These are phyloP conservation scores for Tolypocladium amazonense DNA, from an alignment of 2,329 filamentous ascomycete genomes.

Conservation along the genomic window DNA sequence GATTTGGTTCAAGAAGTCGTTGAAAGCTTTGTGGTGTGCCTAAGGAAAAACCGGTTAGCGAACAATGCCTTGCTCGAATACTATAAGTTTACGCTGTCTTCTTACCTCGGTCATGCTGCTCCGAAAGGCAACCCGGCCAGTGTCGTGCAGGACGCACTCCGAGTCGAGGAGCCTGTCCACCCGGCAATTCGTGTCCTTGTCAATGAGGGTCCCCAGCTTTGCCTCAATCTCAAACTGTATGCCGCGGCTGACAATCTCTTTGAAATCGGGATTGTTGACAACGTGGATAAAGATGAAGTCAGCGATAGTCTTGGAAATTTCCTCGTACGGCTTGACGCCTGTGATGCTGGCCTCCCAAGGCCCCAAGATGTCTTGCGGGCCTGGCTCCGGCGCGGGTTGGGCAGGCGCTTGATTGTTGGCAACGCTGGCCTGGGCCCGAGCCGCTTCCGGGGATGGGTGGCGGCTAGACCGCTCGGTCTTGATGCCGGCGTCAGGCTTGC, in stretches of 20 bases:
- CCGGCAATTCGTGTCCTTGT: conserved; percentile 60
- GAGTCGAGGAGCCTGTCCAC: conserved; percentile 56
- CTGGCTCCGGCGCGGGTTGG: conserved; percentile 15
- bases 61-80: too few relatives aligned
- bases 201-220: conserved; percentile 75
- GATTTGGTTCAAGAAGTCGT: conserved; percentile 69
- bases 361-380: conserved; percentile 30
- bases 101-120: conserved; percentile 85
- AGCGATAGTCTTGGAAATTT: conserved; percentile 64
- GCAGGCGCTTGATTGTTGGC: conserved; percentile 7
- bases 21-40: conserved; percentile 73
- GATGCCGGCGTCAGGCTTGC: conserved; percentile 17
- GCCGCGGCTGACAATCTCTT: conserved; percentile 50
- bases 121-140: conserved; percentile 57
- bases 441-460: conserved; percentile 34
- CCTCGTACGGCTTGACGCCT: conserved; percentile 59
- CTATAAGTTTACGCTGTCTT: conserved; percentile 3
- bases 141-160: conserved; percentile 58
- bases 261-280: conserved; percentile 54
- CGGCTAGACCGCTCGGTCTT: conserved; percentile 26
- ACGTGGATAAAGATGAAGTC: conserved; percentile 72
- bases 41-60: conserved; percentile 21
- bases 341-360: conserved; percentile 60
- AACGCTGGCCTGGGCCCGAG: conserved; percentile 8
- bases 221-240: conserved; percentile 88